Conservation (phyloP, 306 rosid species). For the Gynostemma pentaphyllum region DNA sequence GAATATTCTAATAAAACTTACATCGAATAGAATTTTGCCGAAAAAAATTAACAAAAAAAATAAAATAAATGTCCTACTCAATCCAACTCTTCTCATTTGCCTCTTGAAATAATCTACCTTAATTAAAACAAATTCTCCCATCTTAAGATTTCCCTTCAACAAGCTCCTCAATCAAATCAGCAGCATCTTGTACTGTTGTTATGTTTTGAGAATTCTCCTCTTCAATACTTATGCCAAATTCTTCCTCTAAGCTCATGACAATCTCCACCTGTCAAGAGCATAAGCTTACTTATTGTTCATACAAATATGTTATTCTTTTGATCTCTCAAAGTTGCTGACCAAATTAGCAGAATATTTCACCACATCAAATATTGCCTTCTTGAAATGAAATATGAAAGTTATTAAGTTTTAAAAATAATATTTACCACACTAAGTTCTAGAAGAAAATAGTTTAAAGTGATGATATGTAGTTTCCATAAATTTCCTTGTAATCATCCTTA, state of each 20-base stretch:
- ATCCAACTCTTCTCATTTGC: background rate
- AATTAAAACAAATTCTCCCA: background rate
- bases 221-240: conserved; percentile 30
- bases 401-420: no score
- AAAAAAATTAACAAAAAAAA: background rate
- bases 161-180: conserved; percentile 34
- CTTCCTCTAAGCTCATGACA: conserved; percentile 36
- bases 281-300: no score
- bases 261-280: conserved; percentile 31
- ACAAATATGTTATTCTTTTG: no score
- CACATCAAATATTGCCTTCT: no score
- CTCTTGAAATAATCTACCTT: background rate
- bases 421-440: no score
- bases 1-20: no score
- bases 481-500: no score
- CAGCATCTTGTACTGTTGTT: conserved; percentile 34
- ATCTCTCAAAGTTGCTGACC: no score
- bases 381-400: no score
- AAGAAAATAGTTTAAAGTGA: no score
- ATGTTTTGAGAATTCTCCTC: conserved; percentile 35
- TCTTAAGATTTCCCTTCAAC: conserved; percentile 19
- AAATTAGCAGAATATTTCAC: no score
- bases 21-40: background rate
- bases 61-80: background rate
- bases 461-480: no score